These are phyloP conservation scores for Ichthyophthirius multifiliis DNA, from an alignment of 169 alveolate genomes.

Conservation along the genomic window DNA sequence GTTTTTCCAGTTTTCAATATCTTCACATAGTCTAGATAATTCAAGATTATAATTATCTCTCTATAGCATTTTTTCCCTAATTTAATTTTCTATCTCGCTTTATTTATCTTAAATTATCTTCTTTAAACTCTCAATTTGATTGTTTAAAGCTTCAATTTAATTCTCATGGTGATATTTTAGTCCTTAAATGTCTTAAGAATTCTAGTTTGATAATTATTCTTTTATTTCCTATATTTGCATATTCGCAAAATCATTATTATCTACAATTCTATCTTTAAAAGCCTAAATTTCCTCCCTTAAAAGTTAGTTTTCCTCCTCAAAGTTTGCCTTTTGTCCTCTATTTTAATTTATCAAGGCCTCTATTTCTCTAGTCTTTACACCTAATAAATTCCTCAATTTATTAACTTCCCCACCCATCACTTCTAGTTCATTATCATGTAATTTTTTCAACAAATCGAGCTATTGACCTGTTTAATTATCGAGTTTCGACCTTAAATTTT, in stretches of 20 bases:
- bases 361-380: neutral
- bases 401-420: neutral
- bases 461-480: neutral
- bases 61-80: neutral
- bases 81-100: neutral
- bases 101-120: neutral
- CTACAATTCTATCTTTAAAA: neutral
- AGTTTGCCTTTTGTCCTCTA: neutral
- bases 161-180: neutral
- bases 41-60: neutral
- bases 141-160: neutral
- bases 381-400: neutral
- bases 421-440: slow-evolving; percentile 5
- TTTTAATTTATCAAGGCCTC: neutral
- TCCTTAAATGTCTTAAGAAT: neutral
- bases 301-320: neutral
- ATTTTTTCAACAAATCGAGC: neutral
- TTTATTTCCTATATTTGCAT: neutral
- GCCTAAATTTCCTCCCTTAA: neutral
- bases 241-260: neutral
- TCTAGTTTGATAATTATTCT: neutral
- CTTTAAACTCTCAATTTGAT: neutral
- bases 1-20: neutral
- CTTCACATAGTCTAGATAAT: neutral
- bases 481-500: neutral